phyloP scores from a whole-genome alignment of 176 grass and related monocot species.

The Pontederia paniculata region DNA sequence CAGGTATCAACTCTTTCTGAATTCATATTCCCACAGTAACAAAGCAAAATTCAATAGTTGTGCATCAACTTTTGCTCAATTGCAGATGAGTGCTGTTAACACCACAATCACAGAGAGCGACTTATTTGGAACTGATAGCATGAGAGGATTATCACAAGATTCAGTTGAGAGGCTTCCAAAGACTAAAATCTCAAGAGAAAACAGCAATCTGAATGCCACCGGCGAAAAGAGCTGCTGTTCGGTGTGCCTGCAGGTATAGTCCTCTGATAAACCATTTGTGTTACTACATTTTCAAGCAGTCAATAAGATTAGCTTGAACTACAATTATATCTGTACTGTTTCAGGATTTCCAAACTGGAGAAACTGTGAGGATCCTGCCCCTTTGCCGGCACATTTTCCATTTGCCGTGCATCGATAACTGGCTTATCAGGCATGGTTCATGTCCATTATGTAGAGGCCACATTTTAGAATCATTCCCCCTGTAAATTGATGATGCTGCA shows the following conservation, averaged over 20 bases:
- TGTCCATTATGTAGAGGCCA: conserved; percentile 69
- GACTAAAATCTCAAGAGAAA: conserved; percentile 30
- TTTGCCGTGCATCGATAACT: conserved; percentile 64
- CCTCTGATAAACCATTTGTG: too few species aligned
- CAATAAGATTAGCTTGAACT: not conserved
- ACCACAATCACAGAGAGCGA: conserved; percentile 64
- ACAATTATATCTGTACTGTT: not conserved
- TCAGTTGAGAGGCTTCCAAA: conserved; percentile 40
- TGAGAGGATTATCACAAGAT: conserved; percentile 31
- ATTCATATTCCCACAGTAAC: not conserved
- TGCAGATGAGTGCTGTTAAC: conserved; percentile 71
- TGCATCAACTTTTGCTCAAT: conserved; percentile 6
- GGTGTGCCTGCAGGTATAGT: conserved; percentile 65
- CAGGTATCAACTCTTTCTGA: conserved; percentile 41
- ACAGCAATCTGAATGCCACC: conserved; percentile 26
- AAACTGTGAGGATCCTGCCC: conserved; percentile 40
- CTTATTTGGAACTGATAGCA: conserved; percentile 51
- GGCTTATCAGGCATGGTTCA: conserved; percentile 63
- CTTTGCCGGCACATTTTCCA: conserved; percentile 61
- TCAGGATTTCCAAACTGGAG: conserved; percentile 55
- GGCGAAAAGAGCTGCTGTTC: conserved; percentile 66
- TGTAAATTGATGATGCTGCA: too few species aligned
- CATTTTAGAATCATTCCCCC: not conserved
- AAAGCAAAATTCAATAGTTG: not conserved
- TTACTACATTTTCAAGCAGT: not conserved